A percentile compares a stretch with the other conserved stretches of the same genome.
phyloP scores from a whole-genome alignment of 179 eudicot genomes.

The Spergularia azorica region DNA sequence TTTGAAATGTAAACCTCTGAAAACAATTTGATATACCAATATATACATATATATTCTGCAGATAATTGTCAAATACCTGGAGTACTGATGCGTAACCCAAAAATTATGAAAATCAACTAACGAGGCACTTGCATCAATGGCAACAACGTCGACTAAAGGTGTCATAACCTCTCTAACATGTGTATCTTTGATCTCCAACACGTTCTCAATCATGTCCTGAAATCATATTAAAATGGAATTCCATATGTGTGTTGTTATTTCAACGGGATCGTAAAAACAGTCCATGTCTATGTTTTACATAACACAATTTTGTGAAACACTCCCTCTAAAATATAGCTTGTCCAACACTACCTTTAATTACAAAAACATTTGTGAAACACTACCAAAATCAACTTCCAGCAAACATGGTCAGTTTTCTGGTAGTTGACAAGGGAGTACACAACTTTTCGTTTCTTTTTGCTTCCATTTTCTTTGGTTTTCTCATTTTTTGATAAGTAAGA shows the following conservation, averaged over 20 bases:
- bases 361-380: too few species aligned
- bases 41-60: not conserved
- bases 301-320: too few species aligned
- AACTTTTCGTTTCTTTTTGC: too few species aligned
- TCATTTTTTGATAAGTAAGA: too few species aligned
- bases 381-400: too few species aligned
- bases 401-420: too few species aligned
- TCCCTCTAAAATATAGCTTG: too few species aligned
- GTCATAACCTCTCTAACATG: slow-evolving; percentile 96
- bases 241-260: not conserved
- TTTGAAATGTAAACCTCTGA: slow-evolving; percentile 19
- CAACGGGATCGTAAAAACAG: not conserved
- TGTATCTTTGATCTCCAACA: slow-evolving; percentile 95
- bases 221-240: slow-evolving; percentile 17
- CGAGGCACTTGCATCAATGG: slow-evolving; percentile 91
- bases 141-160: slow-evolving; percentile 97
- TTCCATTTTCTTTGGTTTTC: too few species aligned
- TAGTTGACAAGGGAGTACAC: too few species aligned
- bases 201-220: slow-evolving; percentile 99
- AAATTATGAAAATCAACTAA: slow-evolving; percentile 78
- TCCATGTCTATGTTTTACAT: not conserved
- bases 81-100: slow-evolving; percentile 95
- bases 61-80: slow-evolving; percentile 50
- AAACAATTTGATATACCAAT: not conserved
- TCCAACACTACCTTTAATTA: too few species aligned